Percentiles rank a stretch among this genome's conserved stretches.
Evolutionary conservation across 805 yeast species (phyloP).

Genomic region (Candida nitratophila): DNA sequence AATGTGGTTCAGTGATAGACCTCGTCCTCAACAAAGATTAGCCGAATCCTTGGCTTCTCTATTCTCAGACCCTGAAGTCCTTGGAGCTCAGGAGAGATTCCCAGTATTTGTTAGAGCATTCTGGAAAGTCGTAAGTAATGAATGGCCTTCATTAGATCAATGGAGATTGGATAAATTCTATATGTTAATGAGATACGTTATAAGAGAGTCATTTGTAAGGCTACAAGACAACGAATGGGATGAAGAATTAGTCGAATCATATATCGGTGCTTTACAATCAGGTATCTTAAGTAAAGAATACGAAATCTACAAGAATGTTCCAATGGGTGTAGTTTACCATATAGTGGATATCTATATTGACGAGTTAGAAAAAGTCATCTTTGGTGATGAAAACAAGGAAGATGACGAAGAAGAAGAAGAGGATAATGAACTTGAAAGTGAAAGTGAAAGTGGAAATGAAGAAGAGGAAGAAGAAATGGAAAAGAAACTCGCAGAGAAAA

Average conservation of each 20-base stretch:
- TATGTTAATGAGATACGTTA: slow-evolving; percentile 69
- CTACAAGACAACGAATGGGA: slow-evolving; percentile 52
- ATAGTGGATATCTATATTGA: slow-evolving; percentile 77
- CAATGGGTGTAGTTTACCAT: slow-evolving; percentile 79
- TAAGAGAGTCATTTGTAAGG: slow-evolving; percentile 56
- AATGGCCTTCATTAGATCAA: slow-evolving; percentile 82
- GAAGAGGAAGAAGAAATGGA: slow-evolving; percentile 12
- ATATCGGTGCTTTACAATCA: slow-evolving; percentile 27
- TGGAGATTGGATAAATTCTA: slow-evolving; percentile 85
- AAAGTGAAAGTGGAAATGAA: slow-evolving; percentile 12
- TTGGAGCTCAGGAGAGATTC: slow-evolving; percentile 36
- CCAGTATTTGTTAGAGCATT: slow-evolving; percentile 59
- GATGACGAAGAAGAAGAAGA: slow-evolving; percentile 40
- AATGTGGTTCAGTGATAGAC: slow-evolving; percentile 96
- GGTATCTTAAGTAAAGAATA: slow-evolving; percentile 43
- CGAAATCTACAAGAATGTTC: slow-evolving; percentile 33
- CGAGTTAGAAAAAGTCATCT: slow-evolving; percentile 67
- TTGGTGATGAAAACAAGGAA: slow-evolving; percentile 38
- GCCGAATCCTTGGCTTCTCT: slow-evolving; percentile 63
- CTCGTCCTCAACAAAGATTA: slow-evolving; percentile 81
- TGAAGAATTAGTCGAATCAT: slow-evolving; percentile 35
- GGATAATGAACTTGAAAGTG: slow-evolving; percentile 14
- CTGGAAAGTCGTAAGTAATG: slow-evolving; percentile 70
- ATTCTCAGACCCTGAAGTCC: slow-evolving; percentile 29
- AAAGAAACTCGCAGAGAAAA: slow-evolving; percentile 10